phyloP scores from a whole-genome alignment of 2,329 filamentous ascomycete species.

The Lanzia echinophila region DNA sequence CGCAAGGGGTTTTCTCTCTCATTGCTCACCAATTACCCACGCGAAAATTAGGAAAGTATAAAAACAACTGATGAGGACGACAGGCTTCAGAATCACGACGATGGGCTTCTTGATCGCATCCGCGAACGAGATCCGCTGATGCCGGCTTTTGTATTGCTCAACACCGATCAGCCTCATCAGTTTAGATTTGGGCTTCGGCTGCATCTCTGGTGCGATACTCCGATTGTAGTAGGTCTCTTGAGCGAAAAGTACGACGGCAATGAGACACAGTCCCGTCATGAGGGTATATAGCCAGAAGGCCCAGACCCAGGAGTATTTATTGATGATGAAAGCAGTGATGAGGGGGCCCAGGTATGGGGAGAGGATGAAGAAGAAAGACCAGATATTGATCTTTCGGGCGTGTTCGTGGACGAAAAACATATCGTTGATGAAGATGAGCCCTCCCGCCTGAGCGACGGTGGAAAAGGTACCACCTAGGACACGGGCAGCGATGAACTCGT shows the following conservation, averaged over 20 bases:
- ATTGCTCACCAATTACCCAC: slow-evolving; percentile 37
- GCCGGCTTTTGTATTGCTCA: slow-evolving; percentile 24
- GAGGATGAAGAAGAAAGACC: slow-evolving; percentile 36
- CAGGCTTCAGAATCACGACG: slow-evolving; percentile 36
- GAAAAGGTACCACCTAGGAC: slow-evolving; percentile 24
- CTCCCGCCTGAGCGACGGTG: slow-evolving; percentile 26
- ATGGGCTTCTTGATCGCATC: slow-evolving; percentile 36
- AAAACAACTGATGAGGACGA: slow-evolving; percentile 32
- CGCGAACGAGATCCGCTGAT: slow-evolving; percentile 34
- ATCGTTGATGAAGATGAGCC: slow-evolving; percentile 49
- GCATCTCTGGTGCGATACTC: slow-evolving; percentile 31
- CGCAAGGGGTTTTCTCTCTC: not conserved
- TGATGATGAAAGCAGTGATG: slow-evolving; percentile 23
- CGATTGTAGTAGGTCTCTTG: slow-evolving; percentile 47
- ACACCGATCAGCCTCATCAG: slow-evolving; percentile 25
- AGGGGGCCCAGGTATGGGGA: slow-evolving; percentile 42
- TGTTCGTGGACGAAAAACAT: slow-evolving; percentile 53
- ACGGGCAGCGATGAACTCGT: slow-evolving; percentile 13
- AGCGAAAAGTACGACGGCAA: slow-evolving; percentile 35
- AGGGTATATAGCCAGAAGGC: slow-evolving; percentile 43
- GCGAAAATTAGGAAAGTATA: slow-evolving; percentile 40
- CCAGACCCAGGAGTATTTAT: slow-evolving; percentile 38
- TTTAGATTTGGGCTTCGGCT: slow-evolving; percentile 29
- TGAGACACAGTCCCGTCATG: slow-evolving; percentile 29
- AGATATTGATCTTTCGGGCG: slow-evolving; percentile 34